Percentiles rank a stretch among this genome's conserved stretches.
phyloP scores from a whole-genome alignment of 179 eudicot species.

The Pouteria campechiana region DNA sequence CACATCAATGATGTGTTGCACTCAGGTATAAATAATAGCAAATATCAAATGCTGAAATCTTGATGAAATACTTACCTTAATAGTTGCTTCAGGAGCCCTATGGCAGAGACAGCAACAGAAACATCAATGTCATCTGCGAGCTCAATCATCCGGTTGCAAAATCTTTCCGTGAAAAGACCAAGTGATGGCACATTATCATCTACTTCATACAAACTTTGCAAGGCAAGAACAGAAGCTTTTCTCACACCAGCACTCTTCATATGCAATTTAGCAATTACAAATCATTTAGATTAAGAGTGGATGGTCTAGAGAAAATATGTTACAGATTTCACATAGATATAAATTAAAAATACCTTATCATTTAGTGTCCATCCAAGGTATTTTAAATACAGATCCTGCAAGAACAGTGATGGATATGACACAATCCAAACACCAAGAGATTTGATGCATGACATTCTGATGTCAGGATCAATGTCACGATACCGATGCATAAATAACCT shows the following conservation, averaged over 20 bases:
- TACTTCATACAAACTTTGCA: constrained; percentile 86
- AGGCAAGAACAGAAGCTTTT: constrained; percentile 73
- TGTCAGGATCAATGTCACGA: constrained; percentile 88
- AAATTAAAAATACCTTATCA: constrained; percentile 55
- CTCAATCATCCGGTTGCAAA: constrained; percentile 86
- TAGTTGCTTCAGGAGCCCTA: constrained; percentile 86
- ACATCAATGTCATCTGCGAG: constrained; percentile 96
- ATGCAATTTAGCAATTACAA: constrained; percentile 8
- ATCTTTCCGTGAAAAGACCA: constrained; percentile 88
- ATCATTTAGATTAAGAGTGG: background rate
- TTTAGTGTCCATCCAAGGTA: constrained; percentile 99
- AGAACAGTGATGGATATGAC: constrained; percentile 86
- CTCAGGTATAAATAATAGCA: background rate
- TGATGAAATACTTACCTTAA: constrained; percentile 41
- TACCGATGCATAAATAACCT: constrained; percentile 98
- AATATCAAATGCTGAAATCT: background rate
- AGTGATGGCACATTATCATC: constrained; percentile 97
- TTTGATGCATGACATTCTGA: constrained; percentile 85
- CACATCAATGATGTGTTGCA: constrained; percentile 6
- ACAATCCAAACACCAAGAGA: constrained; percentile 87
- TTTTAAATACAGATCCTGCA: constrained; percentile 89
- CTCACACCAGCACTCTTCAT: constrained; percentile 86
- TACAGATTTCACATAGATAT: background rate
- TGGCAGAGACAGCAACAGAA: constrained; percentile 89
- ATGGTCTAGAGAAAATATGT: background rate